These are phyloP conservation scores for Irpex lacteus DNA, from an alignment of 1,284 basidiomycete genomes.

Conservation along the genomic window DNA sequence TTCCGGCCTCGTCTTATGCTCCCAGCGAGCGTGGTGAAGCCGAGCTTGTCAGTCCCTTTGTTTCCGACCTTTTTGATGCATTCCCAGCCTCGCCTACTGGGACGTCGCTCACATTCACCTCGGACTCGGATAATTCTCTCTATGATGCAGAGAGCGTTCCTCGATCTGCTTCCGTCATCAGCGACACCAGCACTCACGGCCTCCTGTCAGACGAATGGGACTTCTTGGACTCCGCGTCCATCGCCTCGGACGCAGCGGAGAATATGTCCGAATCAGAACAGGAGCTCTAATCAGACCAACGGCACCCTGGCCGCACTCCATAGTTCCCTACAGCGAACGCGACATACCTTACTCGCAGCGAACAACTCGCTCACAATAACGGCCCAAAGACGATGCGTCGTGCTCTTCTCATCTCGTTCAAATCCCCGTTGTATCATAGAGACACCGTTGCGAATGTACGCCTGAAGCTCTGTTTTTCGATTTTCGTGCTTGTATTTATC, in stretches of 20 bases:
- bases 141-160: constrained; percentile 8
- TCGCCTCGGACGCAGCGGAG: not conserved
- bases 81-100: not conserved
- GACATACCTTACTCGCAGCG: not conserved
- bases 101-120: not conserved
- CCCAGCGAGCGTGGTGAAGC: too few relatives aligned
- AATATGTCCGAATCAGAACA: not conserved
- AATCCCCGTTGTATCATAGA: too few relatives aligned
- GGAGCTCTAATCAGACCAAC: not conserved
- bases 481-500: not conserved
- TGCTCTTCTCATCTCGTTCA: too few relatives aligned
- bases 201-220: constrained; percentile 3
- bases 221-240: not conserved
- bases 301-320: not conserved
- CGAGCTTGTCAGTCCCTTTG: too few relatives aligned
- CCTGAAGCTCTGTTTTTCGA: too few relatives aligned
- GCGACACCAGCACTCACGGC: not conserved
- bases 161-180: constrained; percentile 10
- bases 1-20: too few relatives aligned
- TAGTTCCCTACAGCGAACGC: too few relatives aligned
- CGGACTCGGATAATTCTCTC: not conserved
- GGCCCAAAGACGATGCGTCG: too few relatives aligned
- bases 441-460: too few relatives aligned
- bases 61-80: too few relatives aligned
- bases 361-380: not conserved